Conservation (phyloP, 306 rosid genomes). For the Dalbergia cochinchinensis region DNA sequence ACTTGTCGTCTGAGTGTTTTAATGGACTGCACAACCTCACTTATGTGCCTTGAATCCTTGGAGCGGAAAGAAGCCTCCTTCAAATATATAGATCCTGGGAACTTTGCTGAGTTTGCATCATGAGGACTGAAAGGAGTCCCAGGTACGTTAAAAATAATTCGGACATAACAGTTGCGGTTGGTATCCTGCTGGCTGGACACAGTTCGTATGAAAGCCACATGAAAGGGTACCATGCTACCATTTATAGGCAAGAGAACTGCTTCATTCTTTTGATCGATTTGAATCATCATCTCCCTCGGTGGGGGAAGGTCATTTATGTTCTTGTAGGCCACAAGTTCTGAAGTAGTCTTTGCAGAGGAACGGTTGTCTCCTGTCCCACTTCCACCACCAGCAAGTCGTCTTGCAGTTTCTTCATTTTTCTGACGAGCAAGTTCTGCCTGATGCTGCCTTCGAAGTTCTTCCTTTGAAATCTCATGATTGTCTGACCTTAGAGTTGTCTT, state of each 20-base stretch:
- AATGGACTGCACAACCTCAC: slow-evolving; percentile 86
- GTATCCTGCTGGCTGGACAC: slow-evolving; percentile 81
- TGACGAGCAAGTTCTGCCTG: slow-evolving; percentile 99
- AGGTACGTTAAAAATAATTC: slow-evolving; percentile 88
- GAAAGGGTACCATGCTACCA: slow-evolving; percentile 96
- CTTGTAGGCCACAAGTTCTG: slow-evolving; percentile 86
- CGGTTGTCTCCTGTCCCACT: slow-evolving; percentile 68
- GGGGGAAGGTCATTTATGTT: slow-evolving; percentile 82
- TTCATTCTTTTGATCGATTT: slow-evolving; percentile 90
- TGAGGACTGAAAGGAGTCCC: slow-evolving; percentile 92
- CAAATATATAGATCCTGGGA: slow-evolving; percentile 79
- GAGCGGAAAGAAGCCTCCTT: slow-evolving; percentile 97
- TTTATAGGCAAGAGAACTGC: slow-evolving; percentile 87
- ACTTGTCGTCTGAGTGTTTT: slow-evolving; percentile 88
- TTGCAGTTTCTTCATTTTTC: slow-evolving; percentile 98
- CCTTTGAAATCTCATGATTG: slow-evolving; percentile 90
- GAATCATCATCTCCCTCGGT: slow-evolving; percentile 88
- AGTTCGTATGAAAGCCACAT: slow-evolving; percentile 86
- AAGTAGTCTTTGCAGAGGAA: slow-evolving; percentile 56
- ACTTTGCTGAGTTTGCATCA: slow-evolving; percentile 74
- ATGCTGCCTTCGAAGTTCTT: slow-evolving; percentile 94
- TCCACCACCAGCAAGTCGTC: slow-evolving; percentile 91
- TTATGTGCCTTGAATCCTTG: slow-evolving; percentile 87
- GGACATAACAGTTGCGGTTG: slow-evolving; percentile 58
- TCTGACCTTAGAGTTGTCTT: slow-evolving; percentile 94